phyloP scores from a whole-genome alignment of 1,139 yeast species.

The Lipomyces yarrowii region DNA sequence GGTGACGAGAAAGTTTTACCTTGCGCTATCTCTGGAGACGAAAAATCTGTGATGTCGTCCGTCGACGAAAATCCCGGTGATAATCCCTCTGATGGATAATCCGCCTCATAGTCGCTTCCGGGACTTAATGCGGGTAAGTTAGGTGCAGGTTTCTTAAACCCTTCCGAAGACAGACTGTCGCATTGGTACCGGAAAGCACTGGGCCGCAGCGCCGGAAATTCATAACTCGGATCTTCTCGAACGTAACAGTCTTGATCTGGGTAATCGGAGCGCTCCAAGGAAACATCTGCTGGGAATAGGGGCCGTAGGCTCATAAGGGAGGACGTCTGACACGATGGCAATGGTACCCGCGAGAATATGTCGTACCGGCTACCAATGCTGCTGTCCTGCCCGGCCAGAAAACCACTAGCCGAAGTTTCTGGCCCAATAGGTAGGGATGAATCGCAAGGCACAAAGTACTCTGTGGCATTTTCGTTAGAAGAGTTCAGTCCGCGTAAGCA shows the following conservation, averaged over 20 bases:
- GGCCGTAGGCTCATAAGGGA: background rate
- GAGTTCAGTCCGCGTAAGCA: background rate
- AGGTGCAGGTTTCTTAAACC: background rate
- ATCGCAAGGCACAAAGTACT: constrained; percentile 7
- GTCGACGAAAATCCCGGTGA: constrained; percentile 24
- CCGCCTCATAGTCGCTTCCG: constrained; percentile 27
- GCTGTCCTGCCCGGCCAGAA: constrained; percentile 1
- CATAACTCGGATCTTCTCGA: constrained; percentile 1
- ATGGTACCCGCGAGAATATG: constrained; percentile 17
- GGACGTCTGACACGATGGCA: background rate
- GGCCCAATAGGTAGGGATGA: constrained; percentile 9
- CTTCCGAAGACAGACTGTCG: background rate
- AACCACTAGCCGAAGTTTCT: constrained; percentile 1
- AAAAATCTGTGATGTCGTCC: constrained; percentile 27
- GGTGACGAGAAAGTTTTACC: background rate
- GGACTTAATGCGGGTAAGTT: constrained; percentile 7
- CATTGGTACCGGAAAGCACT: background rate
- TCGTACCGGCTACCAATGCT: constrained; percentile 20
- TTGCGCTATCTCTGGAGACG: constrained; percentile 26
- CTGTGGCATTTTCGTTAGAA: background rate
- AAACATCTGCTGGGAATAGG: constrained; percentile 4
- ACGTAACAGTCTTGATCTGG: constrained; percentile 2
- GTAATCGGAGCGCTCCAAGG: constrained; percentile 15
- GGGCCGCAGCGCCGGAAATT: background rate
- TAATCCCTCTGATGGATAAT: constrained; percentile 23